Evolutionary conservation across 2,329 filamentous ascomycete genomes (phyloP), one percentile per base, ranked within the genome.

Genomic region (Paraphaeosphaeria minitans): DNA sequence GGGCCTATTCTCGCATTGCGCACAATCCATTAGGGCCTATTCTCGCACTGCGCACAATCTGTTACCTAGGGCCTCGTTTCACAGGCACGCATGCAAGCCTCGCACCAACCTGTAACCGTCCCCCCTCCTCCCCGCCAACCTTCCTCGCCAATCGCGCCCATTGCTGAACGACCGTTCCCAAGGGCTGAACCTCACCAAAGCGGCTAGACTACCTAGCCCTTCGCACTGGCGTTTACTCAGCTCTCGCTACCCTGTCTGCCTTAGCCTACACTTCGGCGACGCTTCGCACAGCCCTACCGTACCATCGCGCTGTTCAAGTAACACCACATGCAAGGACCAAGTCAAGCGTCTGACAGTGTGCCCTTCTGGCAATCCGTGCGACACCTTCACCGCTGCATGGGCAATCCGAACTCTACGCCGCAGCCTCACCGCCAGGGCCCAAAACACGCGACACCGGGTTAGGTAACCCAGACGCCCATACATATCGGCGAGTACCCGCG

Each of bases 211-310:
- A n/a, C n/a, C n/a, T n/a, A 62, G 59, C 55, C 53, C 24, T 4
- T 27, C 24, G 24, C 24, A 27, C 3, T 6, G 3, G 24, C 24
- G 45, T 57, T 57, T 29, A 61, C 59, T 59, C 60, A 66, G 63
- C 63, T 66, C 56, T 66, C 62, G 61, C 64, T 67, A 61, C 58
- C 55, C 50, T 54, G 46, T 33, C 41, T 57, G 29, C 7, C 4
- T 60, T n/a, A 48, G 51, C 46, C 41, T 43, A 53, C 54, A 46
- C 14, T 54, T 61, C 51, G 41, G 50, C 29, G 45, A 47, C 55
- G 47, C 48, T 43, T 57, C 56, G 61, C 66, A 65, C 66, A 69
- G 66, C 66, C 67, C 56, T 66, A 65, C 57, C 50, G 37, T 59
- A 57, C 60, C 58, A 63, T 55, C 57, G 60, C 63, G 48, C 53